phyloP scores from a whole-genome alignment of 2,329 filamentous ascomycete genomes.

The Alternaria arborescens region DNA sequence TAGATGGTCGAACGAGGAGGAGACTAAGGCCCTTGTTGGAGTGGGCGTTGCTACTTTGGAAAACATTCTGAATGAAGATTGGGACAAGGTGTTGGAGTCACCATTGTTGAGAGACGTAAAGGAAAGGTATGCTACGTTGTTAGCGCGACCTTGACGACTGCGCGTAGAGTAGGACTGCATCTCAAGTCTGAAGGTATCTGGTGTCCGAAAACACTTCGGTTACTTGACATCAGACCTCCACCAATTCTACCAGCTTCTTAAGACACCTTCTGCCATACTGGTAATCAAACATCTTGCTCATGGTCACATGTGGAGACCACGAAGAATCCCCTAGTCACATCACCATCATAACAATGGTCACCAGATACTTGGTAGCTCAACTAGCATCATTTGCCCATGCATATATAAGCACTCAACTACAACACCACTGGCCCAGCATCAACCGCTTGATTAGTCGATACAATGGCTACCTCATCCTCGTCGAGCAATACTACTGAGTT shows the following conservation, averaged over 20 bases:
- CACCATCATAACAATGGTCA: background rate
- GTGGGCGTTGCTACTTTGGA: slow-evolving; percentile 30
- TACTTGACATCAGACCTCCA: background rate
- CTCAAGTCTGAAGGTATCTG: background rate
- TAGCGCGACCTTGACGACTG: background rate
- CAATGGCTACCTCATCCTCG: too few relatives aligned
- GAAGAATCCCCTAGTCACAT: background rate
- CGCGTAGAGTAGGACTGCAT: too few relatives aligned
- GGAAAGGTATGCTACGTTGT: slow-evolving; percentile 6
- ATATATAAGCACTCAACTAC: background rate
- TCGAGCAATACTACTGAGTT: too few relatives aligned
- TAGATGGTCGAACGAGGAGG: slow-evolving; percentile 38
- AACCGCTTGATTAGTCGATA: too few relatives aligned
- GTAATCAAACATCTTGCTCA: background rate
- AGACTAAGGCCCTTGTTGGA: slow-evolving; percentile 37
- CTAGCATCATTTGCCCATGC: background rate
- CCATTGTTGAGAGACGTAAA: slow-evolving; percentile 23
- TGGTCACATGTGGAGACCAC: background rate
- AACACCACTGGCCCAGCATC: too few relatives aligned
- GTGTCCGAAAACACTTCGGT: too few relatives aligned
- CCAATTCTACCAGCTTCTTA: background rate
- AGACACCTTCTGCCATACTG: background rate
- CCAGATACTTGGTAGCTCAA: background rate
- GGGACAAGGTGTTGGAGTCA: slow-evolving; percentile 29
- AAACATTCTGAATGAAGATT: slow-evolving; percentile 25